A percentile compares a stretch with the other conserved stretches of the same genome.
Evolutionary conservation across 139 green algal species (phyloP).

Genomic region (Tetraselmis chui): DNA sequence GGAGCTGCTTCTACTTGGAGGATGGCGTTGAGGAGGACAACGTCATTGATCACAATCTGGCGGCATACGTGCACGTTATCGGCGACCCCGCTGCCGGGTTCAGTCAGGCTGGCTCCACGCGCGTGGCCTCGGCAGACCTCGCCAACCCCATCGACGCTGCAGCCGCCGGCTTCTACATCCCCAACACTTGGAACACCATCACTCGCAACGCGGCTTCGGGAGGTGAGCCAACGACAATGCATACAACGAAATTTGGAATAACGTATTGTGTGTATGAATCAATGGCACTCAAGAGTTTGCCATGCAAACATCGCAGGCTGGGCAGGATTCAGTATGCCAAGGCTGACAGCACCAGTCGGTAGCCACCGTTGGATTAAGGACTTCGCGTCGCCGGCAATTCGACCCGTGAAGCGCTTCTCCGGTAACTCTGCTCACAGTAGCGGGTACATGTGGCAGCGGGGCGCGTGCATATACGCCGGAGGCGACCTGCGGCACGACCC

Average conservation of each 20-base stretch:
- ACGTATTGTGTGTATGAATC: too few species aligned
- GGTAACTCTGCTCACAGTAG: conserved; percentile 43
- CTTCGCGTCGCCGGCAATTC: not conserved
- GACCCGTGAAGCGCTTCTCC: conserved; percentile 30
- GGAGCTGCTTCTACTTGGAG: conserved; percentile 51
- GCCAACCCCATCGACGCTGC: conserved; percentile 40
- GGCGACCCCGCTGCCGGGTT: conserved; percentile 26
- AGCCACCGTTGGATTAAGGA: not conserved
- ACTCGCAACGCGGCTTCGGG: conserved; percentile 49
- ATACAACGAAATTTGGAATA: too few species aligned
- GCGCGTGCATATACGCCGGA: conserved; percentile 45
- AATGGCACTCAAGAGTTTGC: too few species aligned
- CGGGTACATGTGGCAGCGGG: conserved; percentile 28
- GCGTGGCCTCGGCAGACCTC: conserved; percentile 16
- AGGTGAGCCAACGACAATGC: too few species aligned
- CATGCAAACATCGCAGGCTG: too few species aligned
- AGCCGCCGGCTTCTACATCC: conserved; percentile 46
- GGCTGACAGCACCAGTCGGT: not conserved
- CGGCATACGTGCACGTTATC: conserved; percentile 46
- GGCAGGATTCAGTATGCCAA: not conserved
- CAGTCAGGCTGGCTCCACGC: conserved; percentile 18
- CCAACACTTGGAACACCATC: conserved; percentile 47
- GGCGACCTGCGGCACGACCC: conserved; percentile 23
- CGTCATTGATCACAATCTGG: conserved; percentile 47
- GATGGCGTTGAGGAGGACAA: conserved; percentile 53